phyloP scores from a whole-genome alignment of 805 yeast species.

The Wickerhamiella musiphila region DNA sequence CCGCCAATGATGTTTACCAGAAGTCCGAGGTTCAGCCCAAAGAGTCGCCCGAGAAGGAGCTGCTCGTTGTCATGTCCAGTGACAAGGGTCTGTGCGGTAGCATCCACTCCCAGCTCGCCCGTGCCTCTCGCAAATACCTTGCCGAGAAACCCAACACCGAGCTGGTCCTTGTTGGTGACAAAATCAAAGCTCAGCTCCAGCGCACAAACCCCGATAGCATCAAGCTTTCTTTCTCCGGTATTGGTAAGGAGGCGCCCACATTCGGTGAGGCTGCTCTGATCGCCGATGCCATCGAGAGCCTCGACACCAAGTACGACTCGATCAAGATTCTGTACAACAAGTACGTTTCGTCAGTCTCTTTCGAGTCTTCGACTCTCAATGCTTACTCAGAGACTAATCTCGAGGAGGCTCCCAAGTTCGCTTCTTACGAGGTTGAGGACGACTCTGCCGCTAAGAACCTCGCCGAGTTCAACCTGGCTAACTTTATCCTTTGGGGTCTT shows the following conservation, averaged over 20 bases:
- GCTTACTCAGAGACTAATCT: slow-evolving; percentile 56
- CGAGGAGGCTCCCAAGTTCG: slow-evolving; percentile 69
- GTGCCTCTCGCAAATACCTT: slow-evolving; percentile 59
- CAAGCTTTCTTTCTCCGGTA: slow-evolving; percentile 67
- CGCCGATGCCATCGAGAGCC: slow-evolving; percentile 60
- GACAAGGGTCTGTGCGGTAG: slow-evolving; percentile 99
- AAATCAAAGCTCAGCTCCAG: slow-evolving; percentile 70
- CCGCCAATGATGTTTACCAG: slow-evolving; percentile 62
- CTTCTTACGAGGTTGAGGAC: slow-evolving; percentile 55
- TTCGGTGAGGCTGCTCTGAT: slow-evolving; percentile 79
- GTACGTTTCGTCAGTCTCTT: slow-evolving; percentile 74
- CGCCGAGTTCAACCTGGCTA: slow-evolving; percentile 78
- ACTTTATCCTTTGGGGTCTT: slow-evolving; percentile 75
- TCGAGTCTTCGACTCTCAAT: slow-evolving; percentile 60
- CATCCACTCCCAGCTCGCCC: slow-evolving; percentile 86
- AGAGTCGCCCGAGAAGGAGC: slow-evolving; percentile 40
- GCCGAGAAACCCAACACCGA: slow-evolving; percentile 51
- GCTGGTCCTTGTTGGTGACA: slow-evolving; percentile 84
- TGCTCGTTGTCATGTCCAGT: slow-evolving; percentile 77
- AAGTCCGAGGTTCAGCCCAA: slow-evolving; percentile 61
- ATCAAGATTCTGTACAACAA: slow-evolving; percentile 74
- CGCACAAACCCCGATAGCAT: slow-evolving; percentile 63
- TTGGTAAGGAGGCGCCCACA: slow-evolving; percentile 94
- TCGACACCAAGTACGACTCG: slow-evolving; percentile 43
- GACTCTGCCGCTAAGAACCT: slow-evolving; percentile 24